A percentile compares a stretch with the other conserved stretches of the same genome.
Evolutionary conservation across 2,329 filamentous ascomycete species (phyloP).

Genomic region (Monilinia fructicola): DNA sequence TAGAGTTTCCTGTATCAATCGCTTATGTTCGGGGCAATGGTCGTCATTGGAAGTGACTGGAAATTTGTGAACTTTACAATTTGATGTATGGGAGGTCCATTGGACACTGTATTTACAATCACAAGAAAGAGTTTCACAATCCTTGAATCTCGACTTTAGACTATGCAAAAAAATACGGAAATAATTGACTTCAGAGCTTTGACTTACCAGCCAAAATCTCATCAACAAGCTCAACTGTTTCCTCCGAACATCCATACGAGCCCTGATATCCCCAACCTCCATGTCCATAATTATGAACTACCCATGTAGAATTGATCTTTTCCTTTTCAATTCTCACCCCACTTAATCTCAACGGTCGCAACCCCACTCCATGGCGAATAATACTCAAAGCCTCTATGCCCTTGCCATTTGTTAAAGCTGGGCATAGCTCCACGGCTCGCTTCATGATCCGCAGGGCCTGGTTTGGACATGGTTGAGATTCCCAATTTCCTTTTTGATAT

Average conservation of each 20-base stretch:
- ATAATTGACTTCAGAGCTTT: slow-evolving; percentile 27
- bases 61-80: neutral
- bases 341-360: slow-evolving; percentile 60
- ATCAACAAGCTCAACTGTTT: slow-evolving; percentile 64
- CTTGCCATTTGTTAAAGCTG: slow-evolving; percentile 53
- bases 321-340: slow-evolving; percentile 65
- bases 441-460: slow-evolving; percentile 68
- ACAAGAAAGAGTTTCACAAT: neutral
- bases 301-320: slow-evolving; percentile 52
- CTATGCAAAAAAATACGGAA: neutral
- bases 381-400: slow-evolving; percentile 63
- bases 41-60: neutral
- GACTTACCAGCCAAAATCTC: slow-evolving; percentile 43
- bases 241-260: slow-evolving; percentile 68
- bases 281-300: slow-evolving; percentile 63
- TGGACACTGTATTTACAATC: neutral
- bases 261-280: slow-evolving; percentile 62
- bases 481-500: slow-evolving; percentile 64
- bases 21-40: too few species aligned
- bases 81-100: neutral
- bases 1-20: too few species aligned
- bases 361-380: slow-evolving; percentile 65
- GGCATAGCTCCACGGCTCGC: slow-evolving; percentile 57
- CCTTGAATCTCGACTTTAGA: neutral
- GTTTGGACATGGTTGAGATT: slow-evolving; percentile 61